Evolutionary conservation across 2,329 filamentous ascomycete species (phyloP).

Genomic region (Lizonia empirigonia): DNA sequence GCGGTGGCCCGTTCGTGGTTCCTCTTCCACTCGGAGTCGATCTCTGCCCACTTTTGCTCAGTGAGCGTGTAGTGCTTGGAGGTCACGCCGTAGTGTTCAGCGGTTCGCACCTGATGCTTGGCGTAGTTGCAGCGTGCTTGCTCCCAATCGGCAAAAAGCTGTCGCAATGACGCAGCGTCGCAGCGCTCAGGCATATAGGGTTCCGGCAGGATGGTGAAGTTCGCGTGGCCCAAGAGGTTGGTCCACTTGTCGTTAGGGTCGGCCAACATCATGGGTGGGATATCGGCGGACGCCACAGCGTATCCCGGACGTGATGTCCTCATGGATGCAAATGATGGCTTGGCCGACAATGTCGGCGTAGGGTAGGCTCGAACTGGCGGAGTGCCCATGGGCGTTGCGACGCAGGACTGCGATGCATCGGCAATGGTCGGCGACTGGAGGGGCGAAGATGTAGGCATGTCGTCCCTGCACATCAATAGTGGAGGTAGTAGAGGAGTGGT

Average conservation of each 20-base stretch:
- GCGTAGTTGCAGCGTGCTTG: constrained; percentile 83
- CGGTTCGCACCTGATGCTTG: constrained; percentile 84
- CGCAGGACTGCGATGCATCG: constrained; percentile 57
- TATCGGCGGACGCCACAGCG: constrained; percentile 58
- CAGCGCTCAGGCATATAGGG: constrained; percentile 73
- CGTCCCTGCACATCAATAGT: constrained; percentile 66
- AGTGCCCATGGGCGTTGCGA: constrained; percentile 55
- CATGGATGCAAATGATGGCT: constrained; percentile 79
- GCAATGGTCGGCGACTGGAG: constrained; percentile 81
- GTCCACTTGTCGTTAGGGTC: constrained; percentile 86
- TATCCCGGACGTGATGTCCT: constrained; percentile 53
- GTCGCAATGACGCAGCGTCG: constrained; percentile 64
- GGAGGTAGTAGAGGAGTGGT: constrained; percentile 87
- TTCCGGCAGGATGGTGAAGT: constrained; percentile 84
- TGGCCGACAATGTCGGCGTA: constrained; percentile 77
- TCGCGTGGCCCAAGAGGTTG: constrained; percentile 84
- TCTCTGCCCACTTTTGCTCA: constrained; percentile 85
- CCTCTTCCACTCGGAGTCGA: constrained; percentile 74
- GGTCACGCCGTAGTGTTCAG: constrained; percentile 87
- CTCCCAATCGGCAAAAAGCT: constrained; percentile 81
- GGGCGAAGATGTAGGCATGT: constrained; percentile 73
- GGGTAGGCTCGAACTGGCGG: constrained; percentile 56
- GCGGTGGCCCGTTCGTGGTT: constrained; percentile 69
- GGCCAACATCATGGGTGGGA: constrained; percentile 67
- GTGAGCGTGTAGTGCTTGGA: constrained; percentile 88